Evolutionary conservation across 1,139 yeast genomes (phyloP), one percentile per base, ranked within the genome.

Genomic region (Debaryomyces udenii): DNA sequence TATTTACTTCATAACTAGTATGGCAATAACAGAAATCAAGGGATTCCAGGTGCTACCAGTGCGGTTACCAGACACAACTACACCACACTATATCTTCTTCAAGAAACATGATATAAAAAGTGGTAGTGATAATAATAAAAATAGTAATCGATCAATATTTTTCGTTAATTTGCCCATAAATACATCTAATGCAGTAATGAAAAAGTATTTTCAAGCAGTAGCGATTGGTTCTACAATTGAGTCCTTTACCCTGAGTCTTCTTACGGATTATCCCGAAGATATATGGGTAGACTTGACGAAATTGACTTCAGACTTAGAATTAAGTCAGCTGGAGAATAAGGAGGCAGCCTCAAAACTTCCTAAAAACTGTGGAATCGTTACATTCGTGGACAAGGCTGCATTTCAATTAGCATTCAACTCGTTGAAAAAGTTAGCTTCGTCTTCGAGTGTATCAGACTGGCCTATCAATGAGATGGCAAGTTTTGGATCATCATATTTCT

Each of bases 341-440:
- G 62, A 59, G 13, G 61, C 61, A 27, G 62, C 66, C 28, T 59
- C 74, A 29, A 74, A 71, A 46, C 68, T 85, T 30, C 95, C 94
- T 32, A 79, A 80, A 52, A 82, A 85, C 46, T 81, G 90, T 51
- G 94, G 87, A 1, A 68, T 88, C 11, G 73, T 89, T 24, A 80
- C 81, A 20, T 83, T 91, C 56, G 78, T 90, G 3, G 98, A 91
- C 60, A 83, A 83, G 54, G 64, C 83, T 1, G 84, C 94, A 18
- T 74, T 84, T 35, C 80, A 77, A 46, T 69, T 90, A 44, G 89
- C 94, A 11, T 70, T 84, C 45, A 62, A 68, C 32, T 76, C 85
- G 33, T 70, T 89, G 46, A 81, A 77, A 62, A 80, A 66, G 66
- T 73, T 59, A 50, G 65, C 53, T 48, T 56, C 51, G 6, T 52